Evolutionary conservation across 306 rosid genomes (phyloP).

Genomic region (Prunus campanulata): DNA sequence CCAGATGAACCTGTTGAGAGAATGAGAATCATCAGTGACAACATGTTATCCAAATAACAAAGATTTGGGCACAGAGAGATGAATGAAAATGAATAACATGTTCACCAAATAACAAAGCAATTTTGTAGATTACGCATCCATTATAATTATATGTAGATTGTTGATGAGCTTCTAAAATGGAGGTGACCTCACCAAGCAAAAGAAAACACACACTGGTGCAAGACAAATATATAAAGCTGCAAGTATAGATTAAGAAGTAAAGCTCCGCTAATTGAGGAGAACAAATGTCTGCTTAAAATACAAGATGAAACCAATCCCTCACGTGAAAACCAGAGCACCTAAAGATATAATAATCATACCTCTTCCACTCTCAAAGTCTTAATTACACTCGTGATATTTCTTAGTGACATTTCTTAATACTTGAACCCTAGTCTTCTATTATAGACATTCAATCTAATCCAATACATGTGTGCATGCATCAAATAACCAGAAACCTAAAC

Average conservation of each 20-base stretch:
- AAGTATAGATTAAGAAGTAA: neutral
- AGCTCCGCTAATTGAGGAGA: neutral
- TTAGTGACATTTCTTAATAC: neutral
- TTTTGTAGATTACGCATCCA: neutral
- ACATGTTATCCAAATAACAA: neutral
- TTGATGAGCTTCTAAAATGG: neutral
- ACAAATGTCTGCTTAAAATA: neutral
- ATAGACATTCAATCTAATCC: too few relatives aligned
- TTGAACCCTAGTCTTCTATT: too few relatives aligned
- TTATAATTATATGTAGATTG: neutral
- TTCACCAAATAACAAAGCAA: neutral
- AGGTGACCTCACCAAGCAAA: neutral
- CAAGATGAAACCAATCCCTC: neutral
- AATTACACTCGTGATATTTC: neutral
- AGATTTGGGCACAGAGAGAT: neutral
- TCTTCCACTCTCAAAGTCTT: neutral
- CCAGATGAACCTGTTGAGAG: slow-evolving; percentile 53
- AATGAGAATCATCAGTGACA: slow-evolving; percentile 19
- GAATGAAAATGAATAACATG: neutral
- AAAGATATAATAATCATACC: neutral
- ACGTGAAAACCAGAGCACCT: neutral
- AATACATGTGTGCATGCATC: too few relatives aligned
- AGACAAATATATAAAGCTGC: too few relatives aligned
- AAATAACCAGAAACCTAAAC: too few relatives aligned
- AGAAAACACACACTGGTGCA: too few relatives aligned